These are phyloP conservation scores for Nigrospora oryzae DNA, from an alignment of 2,329 filamentous ascomycete genomes.

Conservation along the genomic window DNA sequence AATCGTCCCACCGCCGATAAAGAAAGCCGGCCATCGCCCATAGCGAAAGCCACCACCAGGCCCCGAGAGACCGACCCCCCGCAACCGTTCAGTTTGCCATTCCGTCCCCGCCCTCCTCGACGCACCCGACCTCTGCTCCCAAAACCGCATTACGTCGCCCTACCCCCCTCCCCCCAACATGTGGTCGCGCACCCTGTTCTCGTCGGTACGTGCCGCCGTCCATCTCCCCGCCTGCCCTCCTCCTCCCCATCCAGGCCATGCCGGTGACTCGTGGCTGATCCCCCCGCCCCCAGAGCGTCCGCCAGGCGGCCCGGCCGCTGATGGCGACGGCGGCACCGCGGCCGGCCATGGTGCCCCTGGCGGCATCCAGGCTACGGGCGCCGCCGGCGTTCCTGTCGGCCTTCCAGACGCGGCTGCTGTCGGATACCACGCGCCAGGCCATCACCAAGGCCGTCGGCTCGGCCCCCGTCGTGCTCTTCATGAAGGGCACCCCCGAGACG, in stretches of 20 bases:
- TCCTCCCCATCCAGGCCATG: not conserved
- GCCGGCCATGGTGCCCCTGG: not conserved
- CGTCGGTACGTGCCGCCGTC: not conserved
- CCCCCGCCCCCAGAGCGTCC: not conserved
- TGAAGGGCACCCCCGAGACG: conserved; percentile 96
- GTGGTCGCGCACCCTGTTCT: conserved; percentile 1
- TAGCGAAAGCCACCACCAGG: too few species aligned
- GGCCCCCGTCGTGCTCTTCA: conserved; percentile 92
- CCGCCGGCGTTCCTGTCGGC: conserved; percentile 19
- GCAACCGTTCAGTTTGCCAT: too few species aligned
- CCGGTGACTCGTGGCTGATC: not conserved
- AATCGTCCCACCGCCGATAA: too few species aligned
- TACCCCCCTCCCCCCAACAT: not conserved
- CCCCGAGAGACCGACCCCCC: too few species aligned
- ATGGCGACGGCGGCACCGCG: not conserved
- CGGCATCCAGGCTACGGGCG: not conserved
- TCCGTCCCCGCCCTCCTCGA: too few species aligned
- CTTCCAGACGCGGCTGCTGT: conserved; percentile 60
- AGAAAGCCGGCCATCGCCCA: too few species aligned
- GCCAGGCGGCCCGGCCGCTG: not conserved
- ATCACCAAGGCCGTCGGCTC: conserved; percentile 87
- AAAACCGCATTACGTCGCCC: not conserved
- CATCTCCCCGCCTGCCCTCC: too few species aligned
- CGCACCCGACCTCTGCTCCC: too few species aligned
- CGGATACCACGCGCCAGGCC: conserved; percentile 67